phyloP scores from a whole-genome alignment of 345 rosid genomes.

The Schrenkiella parvula region DNA sequence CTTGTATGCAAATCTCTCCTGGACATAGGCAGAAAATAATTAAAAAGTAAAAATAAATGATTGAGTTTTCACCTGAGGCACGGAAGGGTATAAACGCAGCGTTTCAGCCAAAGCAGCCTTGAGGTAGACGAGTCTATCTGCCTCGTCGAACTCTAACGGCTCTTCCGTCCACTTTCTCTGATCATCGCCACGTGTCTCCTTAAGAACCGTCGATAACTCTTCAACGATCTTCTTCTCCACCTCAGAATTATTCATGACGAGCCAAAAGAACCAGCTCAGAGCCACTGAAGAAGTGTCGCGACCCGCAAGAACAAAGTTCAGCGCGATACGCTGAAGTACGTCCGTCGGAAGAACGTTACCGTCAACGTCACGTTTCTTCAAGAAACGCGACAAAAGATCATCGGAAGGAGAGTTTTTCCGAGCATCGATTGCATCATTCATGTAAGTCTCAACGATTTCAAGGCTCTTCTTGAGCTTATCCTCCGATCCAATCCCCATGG shows the following conservation, averaged over 20 bases:
- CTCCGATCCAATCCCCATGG: constrained; percentile 59
- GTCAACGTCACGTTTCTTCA: constrained; percentile 64
- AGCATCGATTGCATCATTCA: constrained; percentile 62
- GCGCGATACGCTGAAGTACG: constrained; percentile 81
- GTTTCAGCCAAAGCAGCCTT: constrained; percentile 91
- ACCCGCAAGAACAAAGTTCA: constrained; percentile 89
- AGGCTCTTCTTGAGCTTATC: constrained; percentile 52
- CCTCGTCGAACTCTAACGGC: constrained; percentile 77
- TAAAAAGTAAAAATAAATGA: neutral
- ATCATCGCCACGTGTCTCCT: constrained; percentile 61
- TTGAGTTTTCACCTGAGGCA: constrained; percentile 44
- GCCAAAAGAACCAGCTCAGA: constrained; percentile 95
- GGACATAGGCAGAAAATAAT: constrained; percentile 7
- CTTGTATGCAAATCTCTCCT: neutral
- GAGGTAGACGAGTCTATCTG: constrained; percentile 63
- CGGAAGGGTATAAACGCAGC: constrained; percentile 86
- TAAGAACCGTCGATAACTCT: constrained; percentile 57
- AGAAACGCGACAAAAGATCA: constrained; percentile 75
- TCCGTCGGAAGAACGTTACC: constrained; percentile 54
- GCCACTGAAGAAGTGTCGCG: constrained; percentile 94
- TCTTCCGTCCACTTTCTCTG: constrained; percentile 58
- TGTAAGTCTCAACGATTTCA: constrained; percentile 54
- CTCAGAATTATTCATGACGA: constrained; percentile 61
- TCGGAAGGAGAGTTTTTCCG: constrained; percentile 73
- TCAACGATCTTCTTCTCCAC: constrained; percentile 60